Evolutionary conservation across 345 rosid species (phyloP).

Genomic region (Chamaenerion angustifolium): DNA sequence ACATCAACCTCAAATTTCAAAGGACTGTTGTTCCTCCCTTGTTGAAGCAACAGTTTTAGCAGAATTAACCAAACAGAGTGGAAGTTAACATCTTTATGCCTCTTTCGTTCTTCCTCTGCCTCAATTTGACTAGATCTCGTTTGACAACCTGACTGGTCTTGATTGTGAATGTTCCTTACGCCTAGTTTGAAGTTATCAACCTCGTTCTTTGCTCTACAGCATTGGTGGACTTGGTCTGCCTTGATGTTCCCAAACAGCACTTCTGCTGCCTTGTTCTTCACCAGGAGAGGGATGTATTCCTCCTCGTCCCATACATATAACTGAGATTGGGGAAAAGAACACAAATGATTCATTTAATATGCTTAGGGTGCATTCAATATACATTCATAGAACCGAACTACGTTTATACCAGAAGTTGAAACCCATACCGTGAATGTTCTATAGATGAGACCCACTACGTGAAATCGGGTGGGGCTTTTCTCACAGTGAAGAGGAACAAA

Average conservation of each 20-base stretch:
- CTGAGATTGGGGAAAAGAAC: constrained; percentile 15
- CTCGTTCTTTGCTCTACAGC: constrained; percentile 6
- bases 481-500: constrained; percentile 22
- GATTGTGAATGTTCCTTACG: constrained; percentile 1
- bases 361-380: too few relatives aligned
- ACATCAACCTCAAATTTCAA: constrained; percentile 27
- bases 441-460: constrained; percentile 29
- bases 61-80: constrained; percentile 28
- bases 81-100: constrained; percentile 10
- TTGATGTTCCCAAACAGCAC: constrained; percentile 36
- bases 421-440: constrained; percentile 24
- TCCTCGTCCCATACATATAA: constrained; percentile 45
- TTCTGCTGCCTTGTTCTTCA: constrained; percentile 47
- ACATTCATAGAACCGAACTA: constrained; percentile 2
- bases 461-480: constrained; percentile 33
- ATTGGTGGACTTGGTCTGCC: constrained; percentile 25
- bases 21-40: constrained; percentile 30
- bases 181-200: neutral
- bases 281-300: constrained; percentile 32
- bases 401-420: neutral
- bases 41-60: constrained; percentile 20
- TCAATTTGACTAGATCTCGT: constrained; percentile 7
- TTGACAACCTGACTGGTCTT: neutral
- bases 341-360: neutral
- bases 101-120: constrained; percentile 5